Evolutionary conservation across 2,329 filamentous ascomycete species (phyloP).

Genomic region (Phaeoacremonium minimum): DNA sequence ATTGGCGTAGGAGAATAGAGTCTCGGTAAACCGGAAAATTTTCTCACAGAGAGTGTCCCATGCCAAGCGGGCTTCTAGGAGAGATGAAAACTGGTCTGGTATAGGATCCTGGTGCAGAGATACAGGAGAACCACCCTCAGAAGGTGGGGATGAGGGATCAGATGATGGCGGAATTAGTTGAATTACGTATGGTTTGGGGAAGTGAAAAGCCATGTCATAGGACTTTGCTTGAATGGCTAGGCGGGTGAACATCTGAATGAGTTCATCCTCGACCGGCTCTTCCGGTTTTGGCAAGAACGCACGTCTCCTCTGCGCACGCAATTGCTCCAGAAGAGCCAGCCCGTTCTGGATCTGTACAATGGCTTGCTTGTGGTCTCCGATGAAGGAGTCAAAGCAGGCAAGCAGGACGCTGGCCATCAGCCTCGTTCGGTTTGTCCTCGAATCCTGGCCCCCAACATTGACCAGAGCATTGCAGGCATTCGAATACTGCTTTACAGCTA

Average conservation of each 20-base stretch:
- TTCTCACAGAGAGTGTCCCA: slow-evolving; percentile 54
- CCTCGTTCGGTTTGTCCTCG: slow-evolving; percentile 42
- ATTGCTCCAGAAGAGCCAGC: slow-evolving; percentile 47
- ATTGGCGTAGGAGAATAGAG: slow-evolving; percentile 39
- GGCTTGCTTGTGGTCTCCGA: slow-evolving; percentile 58
- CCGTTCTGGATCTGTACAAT: slow-evolving; percentile 59
- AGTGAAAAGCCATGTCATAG: slow-evolving; percentile 66
- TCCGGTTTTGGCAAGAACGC: slow-evolving; percentile 33
- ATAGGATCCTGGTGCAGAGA: slow-evolving; percentile 31
- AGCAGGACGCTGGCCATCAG: slow-evolving; percentile 64
- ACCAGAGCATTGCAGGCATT: slow-evolving; percentile 49
- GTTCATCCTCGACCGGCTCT: slow-evolving; percentile 52
- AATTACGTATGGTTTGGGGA: slow-evolving; percentile 58
- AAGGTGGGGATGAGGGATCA: slow-evolving; percentile 33
- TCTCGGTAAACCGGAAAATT: slow-evolving; percentile 55
- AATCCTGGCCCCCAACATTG: slow-evolving; percentile 34
- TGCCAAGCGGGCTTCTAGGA: slow-evolving; percentile 50
- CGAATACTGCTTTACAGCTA: slow-evolving; percentile 57
- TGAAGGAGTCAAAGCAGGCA: slow-evolving; percentile 65
- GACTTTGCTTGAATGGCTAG: slow-evolving; percentile 63
- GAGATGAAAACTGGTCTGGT: slow-evolving; percentile 39
- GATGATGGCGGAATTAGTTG: slow-evolving; percentile 35
- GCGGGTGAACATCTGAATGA: slow-evolving; percentile 59
- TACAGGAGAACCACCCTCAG: slow-evolving; percentile 36
- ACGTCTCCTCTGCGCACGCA: slow-evolving; percentile 39